phyloP scores from a whole-genome alignment of 306 rosid genomes.

The Macrotyloma uniflorum region DNA sequence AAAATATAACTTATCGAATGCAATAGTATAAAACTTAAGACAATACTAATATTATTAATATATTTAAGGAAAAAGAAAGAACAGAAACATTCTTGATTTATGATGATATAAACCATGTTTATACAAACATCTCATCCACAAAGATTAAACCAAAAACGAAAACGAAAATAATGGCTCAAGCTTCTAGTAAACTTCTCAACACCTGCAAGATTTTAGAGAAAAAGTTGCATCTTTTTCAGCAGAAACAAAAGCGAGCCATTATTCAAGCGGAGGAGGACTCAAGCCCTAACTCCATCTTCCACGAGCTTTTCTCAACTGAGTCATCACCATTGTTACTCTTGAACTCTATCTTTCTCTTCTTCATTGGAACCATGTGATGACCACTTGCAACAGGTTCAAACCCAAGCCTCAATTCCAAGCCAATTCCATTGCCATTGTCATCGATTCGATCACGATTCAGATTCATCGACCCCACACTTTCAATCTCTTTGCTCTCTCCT shows the following conservation, averaged over 20 bases:
- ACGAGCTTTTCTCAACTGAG: slow-evolving; percentile 1
- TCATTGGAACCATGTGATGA: slow-evolving; percentile 65
- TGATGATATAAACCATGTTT: slow-evolving; percentile 22
- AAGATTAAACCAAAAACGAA: background rate
- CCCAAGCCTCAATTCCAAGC: slow-evolving; percentile 79
- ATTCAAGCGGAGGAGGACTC: slow-evolving; percentile 38
- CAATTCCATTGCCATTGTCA: slow-evolving; percentile 43
- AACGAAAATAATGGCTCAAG: background rate
- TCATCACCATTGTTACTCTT: background rate
- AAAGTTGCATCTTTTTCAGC: background rate
- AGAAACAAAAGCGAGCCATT: background rate
- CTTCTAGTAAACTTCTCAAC: background rate
- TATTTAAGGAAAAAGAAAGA: too few species aligned
- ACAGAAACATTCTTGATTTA: background rate
- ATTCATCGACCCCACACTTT: slow-evolving; percentile 66
- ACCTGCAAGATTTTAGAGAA: background rate
- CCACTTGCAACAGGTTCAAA: slow-evolving; percentile 57
- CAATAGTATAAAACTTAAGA: too few species aligned
- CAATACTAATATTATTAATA: too few species aligned
- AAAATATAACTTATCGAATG: too few species aligned
- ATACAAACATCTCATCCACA: slow-evolving; percentile 28
- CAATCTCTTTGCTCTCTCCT: slow-evolving; percentile 68
- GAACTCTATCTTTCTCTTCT: slow-evolving; percentile 63
- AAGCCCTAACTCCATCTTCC: slow-evolving; percentile 50
- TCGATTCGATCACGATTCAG: slow-evolving; percentile 35